Evolutionary conservation across 345 rosid genomes (phyloP), one percentile per base, ranked within the genome.

Genomic region (Linum tenue): DNA sequence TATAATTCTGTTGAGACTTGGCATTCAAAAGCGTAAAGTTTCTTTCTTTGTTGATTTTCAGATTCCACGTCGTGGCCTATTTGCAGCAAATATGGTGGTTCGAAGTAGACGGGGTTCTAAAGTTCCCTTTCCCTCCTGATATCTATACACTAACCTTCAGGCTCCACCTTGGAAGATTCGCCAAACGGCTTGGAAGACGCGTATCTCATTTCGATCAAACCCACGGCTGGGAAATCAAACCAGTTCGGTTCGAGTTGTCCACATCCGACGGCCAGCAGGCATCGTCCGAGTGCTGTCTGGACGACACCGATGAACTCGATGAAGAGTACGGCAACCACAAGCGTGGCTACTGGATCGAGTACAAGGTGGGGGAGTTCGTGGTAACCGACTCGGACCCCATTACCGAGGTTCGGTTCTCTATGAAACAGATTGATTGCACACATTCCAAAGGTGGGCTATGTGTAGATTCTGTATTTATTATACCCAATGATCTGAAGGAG

Each of bases 41-140:
- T 22, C 31, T 22, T 22, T 60, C 56, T 66, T 53, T 61, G 11
- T 22, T 60, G 51, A 66, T n/a, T 37, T 60, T 66, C 85, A 91
- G 98, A 79, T 86, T 91, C 76, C 86, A 80, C 39, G 79, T 73
- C 63, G 84, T 92, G 76, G 96, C 98, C 40, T 87, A 86, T 79
- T 77, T 89, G 74, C 96, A 84, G 75, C 96, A 89, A 81, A 84
- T 89, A 71, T 89, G 98, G 96, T 91, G 96, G 98, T 91, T 91
- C 72, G 94, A 90, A 81, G 96, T 85, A 10, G 96, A 88, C 63
- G 98, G 97, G 69, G 71, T 70, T 42, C 85, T 90, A 48, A 92
- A 76, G 74, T 90, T 88, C 75, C 90, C 89, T 72, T 81, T 92
- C 59, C 97, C 96, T 35, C 81, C 96, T 64, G 97, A 86, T 77